phyloP scores from a whole-genome alignment of 768 basidiomycete genomes.

The Boletus tomentosulus region DNA sequence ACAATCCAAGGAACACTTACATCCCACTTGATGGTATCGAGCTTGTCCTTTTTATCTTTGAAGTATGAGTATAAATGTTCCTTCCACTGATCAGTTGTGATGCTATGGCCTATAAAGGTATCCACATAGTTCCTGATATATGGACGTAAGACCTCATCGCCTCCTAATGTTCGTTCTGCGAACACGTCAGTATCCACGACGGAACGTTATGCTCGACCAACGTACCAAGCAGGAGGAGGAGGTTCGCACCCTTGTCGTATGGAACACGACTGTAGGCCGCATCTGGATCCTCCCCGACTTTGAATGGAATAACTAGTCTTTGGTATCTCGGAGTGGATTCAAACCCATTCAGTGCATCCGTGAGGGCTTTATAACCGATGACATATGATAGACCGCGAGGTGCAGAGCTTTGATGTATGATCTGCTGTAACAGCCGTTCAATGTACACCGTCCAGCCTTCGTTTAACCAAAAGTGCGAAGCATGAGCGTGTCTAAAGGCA shows the following conservation, averaged over 20 bases:
- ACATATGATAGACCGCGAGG: conserved; percentile 81
- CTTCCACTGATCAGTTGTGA: conserved; percentile 57
- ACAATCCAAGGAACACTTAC: conserved; percentile 30
- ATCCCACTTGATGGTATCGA: conserved; percentile 54
- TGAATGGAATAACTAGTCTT: conserved; percentile 68
- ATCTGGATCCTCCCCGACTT: conserved; percentile 71
- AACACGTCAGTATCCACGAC: neutral
- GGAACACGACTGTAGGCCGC: conserved; percentile 73
- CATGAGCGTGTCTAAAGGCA: conserved; percentile 53
- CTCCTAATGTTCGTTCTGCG: conserved; percentile 50
- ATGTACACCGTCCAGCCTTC: conserved; percentile 95
- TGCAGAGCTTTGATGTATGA: conserved; percentile 60
- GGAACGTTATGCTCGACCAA: neutral
- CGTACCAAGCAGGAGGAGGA: conserved; percentile 79
- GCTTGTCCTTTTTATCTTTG: conserved; percentile 38
- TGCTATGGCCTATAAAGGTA: conserved; percentile 53
- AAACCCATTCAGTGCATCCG: conserved; percentile 64
- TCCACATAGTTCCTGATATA: conserved; percentile 54
- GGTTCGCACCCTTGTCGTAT: conserved; percentile 88
- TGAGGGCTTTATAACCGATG: conserved; percentile 69
- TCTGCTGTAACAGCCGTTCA: conserved; percentile 73
- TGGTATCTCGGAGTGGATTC: conserved; percentile 63
- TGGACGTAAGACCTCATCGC: conserved; percentile 51
- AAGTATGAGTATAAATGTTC: conserved; percentile 54
- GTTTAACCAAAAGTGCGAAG: conserved; percentile 85